These are phyloP conservation scores for Mycena crocata DNA, from an alignment of 768 basidiomycete genomes.

Conservation along the genomic window DNA sequence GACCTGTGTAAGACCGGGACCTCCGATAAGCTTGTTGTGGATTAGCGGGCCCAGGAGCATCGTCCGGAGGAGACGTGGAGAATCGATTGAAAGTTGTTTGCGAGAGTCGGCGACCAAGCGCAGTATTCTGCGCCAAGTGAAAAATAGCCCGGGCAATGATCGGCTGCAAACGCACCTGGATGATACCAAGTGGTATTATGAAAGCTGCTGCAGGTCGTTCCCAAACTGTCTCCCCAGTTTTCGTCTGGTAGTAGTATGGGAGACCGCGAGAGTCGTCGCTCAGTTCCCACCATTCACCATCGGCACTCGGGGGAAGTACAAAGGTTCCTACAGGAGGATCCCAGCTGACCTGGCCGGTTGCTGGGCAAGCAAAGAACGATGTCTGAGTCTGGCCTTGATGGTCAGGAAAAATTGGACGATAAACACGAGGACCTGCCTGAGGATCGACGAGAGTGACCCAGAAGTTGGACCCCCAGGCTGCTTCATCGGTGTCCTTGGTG, in stretches of 20 bases:
- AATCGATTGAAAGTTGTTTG: constrained; percentile 60
- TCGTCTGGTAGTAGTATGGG: constrained; percentile 95
- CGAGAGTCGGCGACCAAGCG: constrained; percentile 77
- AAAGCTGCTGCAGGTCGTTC: constrained; percentile 82
- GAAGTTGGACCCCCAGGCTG: constrained; percentile 89
- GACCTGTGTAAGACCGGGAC: constrained; percentile 51
- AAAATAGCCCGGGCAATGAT: constrained; percentile 1
- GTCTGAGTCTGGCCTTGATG: constrained; percentile 57
- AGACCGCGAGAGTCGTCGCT: constrained; percentile 81
- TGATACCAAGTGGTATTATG: constrained; percentile 89
- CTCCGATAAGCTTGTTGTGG: constrained; percentile 49
- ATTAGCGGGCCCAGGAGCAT: constrained; percentile 29
- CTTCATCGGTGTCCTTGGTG: constrained; percentile 51
- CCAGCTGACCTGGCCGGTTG: constrained; percentile 60
- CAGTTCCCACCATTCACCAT: constrained; percentile 98
- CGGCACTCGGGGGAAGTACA: constrained; percentile 86
- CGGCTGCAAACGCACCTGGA: constrained; percentile 69
- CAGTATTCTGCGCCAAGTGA: constrained; percentile 65
- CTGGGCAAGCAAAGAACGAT: constrained; percentile 93
- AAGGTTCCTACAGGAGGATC: constrained; percentile 86
- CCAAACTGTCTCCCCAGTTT: constrained; percentile 93
- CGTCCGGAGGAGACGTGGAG: constrained; percentile 49
- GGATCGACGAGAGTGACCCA: constrained; percentile 96
- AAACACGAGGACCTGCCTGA: constrained; percentile 65
- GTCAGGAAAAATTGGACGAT: constrained; percentile 23